Conservation (phyloP, 2,329 filamentous ascomycete species). For the Zymoseptoria crescenta region DNA sequence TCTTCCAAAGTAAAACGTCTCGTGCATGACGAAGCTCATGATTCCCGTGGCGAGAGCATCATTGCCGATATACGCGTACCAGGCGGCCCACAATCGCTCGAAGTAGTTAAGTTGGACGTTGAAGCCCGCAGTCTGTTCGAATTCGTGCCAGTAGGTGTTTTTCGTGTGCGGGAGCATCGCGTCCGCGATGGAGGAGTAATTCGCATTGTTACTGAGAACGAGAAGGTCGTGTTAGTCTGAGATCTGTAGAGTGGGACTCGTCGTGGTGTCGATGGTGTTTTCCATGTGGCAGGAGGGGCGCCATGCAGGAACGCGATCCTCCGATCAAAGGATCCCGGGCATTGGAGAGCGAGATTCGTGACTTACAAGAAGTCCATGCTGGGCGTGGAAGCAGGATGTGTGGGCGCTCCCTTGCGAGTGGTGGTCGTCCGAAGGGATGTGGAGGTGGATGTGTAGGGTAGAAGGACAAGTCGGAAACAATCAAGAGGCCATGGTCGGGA, state of each 20-base stretch:
- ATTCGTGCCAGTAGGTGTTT: conserved; percentile 58
- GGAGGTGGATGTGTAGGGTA: too few species aligned
- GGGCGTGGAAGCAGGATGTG: conserved; percentile 3
- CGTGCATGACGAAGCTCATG: conserved; percentile 95
- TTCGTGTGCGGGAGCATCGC: conserved; percentile 34
- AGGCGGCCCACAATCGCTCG: conserved; percentile 87
- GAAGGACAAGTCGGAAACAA: not conserved
- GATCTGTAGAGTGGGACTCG: not conserved
- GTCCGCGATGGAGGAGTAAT: conserved; percentile 27
- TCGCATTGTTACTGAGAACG: conserved; percentile 24
- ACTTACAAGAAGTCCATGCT: conserved; percentile 23
- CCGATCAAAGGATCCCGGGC: not conserved
- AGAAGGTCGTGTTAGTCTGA: not conserved
- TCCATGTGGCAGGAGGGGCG: not conserved
- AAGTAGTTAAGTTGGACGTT: conserved; percentile 80
- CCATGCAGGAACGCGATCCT: conserved; percentile 5
- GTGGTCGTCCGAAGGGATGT: not conserved
- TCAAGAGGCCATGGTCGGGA: not conserved
- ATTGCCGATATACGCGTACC: conserved; percentile 98
- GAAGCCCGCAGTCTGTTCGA: conserved; percentile 57
- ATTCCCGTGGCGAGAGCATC: conserved; percentile 93
- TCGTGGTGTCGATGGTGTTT: not conserved
- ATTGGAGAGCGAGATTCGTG: not conserved
- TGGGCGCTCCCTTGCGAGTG: not conserved
- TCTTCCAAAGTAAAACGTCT: conserved; percentile 88